phyloP scores from a whole-genome alignment of 495 filamentous ascomycete genomes.

The Bacidia rubella region DNA sequence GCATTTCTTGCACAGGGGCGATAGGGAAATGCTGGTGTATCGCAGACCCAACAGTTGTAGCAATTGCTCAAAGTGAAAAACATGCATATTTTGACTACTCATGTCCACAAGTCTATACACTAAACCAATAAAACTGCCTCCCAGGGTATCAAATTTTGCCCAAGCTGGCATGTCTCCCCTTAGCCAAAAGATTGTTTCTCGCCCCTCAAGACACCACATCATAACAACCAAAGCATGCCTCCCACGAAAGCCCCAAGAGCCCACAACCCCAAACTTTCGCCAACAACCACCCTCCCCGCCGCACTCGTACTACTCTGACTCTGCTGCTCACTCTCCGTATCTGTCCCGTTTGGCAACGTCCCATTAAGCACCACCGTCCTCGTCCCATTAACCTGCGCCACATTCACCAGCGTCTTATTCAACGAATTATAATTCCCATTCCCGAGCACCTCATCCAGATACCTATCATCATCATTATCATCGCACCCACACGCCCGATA shows the following conservation, averaged over 20 bases:
- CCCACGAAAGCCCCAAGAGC: constrained; percentile 41
- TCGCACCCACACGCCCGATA: constrained; percentile 72
- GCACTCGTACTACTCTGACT: constrained; percentile 19
- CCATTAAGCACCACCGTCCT: constrained; percentile 71
- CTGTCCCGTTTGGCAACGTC: constrained; percentile 74
- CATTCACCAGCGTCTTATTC: constrained; percentile 49
- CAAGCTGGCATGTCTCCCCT: no score
- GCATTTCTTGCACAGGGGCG: no score
- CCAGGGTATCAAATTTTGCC: background rate
- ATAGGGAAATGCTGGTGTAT: no score
- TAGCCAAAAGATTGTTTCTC: background rate
- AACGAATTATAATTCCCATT: constrained; percentile 44
- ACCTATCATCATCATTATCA: constrained; percentile 47
- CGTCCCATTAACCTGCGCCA: constrained; percentile 61
- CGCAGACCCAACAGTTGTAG: no score
- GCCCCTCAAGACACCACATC: constrained; percentile 4
- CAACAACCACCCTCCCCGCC: constrained; percentile 23
- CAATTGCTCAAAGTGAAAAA: no score
- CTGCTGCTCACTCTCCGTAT: constrained; percentile 30
- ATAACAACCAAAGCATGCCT: constrained; percentile 33
- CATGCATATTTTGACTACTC: no score
- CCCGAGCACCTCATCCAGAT: constrained; percentile 47
- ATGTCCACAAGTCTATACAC: background rate
- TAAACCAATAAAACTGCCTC: background rate
- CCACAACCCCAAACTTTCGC: constrained; percentile 47